Percentiles rank a stretch among this genome's conserved stretches.
Evolutionary conservation across 441 rosid genomes (phyloP).

Genomic region (Arabidopsis hybrid): DNA sequence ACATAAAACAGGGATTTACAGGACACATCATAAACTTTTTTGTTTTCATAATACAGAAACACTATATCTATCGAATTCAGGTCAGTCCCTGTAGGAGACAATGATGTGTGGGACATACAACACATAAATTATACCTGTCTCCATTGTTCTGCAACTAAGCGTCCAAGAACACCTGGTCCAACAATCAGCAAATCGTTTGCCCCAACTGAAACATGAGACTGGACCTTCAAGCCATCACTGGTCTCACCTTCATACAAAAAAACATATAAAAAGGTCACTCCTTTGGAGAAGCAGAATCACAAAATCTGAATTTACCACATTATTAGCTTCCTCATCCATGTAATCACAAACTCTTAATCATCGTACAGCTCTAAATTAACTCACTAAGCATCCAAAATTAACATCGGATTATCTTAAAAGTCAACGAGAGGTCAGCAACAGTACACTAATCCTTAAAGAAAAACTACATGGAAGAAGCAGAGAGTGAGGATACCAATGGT

Average conservation of each 20-base stretch:
- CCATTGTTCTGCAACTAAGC: slow-evolving; percentile 87
- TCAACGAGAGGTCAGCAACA: slow-evolving; percentile 7
- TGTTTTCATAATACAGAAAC: neutral
- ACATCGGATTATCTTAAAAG: slow-evolving; percentile 8
- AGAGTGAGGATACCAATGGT: slow-evolving; percentile 46
- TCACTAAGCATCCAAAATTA: slow-evolving; percentile 12
- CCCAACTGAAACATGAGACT: slow-evolving; percentile 59
- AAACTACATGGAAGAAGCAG: neutral
- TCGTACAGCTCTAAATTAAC: neutral
- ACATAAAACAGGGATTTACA: neutral
- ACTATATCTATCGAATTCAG: slow-evolving; percentile 8
- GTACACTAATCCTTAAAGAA: slow-evolving; percentile 12
- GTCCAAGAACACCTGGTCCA: slow-evolving; percentile 97
- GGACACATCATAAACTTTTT: neutral
- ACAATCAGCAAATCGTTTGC: slow-evolving; percentile 78
- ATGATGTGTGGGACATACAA: neutral
- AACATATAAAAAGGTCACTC: slow-evolving; percentile 19
- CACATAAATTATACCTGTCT: slow-evolving; percentile 53
- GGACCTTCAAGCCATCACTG: slow-evolving; percentile 51
- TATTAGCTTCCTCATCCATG: slow-evolving; percentile 6
- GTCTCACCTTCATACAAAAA: slow-evolving; percentile 50
- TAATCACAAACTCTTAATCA: neutral
- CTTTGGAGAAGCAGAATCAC: slow-evolving; percentile 7
- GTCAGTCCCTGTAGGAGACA: neutral
- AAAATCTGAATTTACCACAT: neutral